Evolutionary conservation across 192 early-diverging fungal species (phyloP).

Genomic region (Umbelopsis vinacea): DNA sequence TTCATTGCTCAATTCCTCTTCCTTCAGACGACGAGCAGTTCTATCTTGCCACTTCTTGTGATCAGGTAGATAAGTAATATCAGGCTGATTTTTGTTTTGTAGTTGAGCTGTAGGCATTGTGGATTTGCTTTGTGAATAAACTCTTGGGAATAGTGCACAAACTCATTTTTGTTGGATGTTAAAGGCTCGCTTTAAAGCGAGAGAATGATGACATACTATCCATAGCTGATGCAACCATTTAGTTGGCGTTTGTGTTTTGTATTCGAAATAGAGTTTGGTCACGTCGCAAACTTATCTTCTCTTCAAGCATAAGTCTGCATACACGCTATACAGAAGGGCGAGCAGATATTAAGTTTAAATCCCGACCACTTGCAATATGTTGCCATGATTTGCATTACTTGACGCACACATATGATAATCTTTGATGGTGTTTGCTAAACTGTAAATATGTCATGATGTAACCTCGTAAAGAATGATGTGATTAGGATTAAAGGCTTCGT

Average conservation of each 20-base stretch:
- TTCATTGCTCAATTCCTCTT: constrained; percentile 25
- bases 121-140: background rate
- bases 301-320: no score
- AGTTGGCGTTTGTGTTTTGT: background rate
- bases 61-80: constrained; percentile 34
- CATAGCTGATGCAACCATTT: background rate
- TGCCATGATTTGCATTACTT: no score
- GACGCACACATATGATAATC: no score
- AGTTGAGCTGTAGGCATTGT: constrained; percentile 35
- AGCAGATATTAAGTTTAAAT: no score
- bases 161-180: background rate
- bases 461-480: background rate
- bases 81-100: constrained; percentile 31
- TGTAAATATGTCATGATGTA: background rate
- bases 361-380: no score
- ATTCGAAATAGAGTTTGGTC: constrained; percentile 22
- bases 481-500: background rate
- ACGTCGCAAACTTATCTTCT: background rate
- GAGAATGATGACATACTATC: constrained; percentile 17
- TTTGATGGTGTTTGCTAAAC: background rate
- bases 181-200: background rate
- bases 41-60: constrained; percentile 30
- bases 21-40: constrained; percentile 28
- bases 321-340: no score
- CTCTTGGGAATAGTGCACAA: background rate